Evolutionary conservation across 163 green algal genomes (phyloP), one percentile per base, ranked within the genome.

Genomic region (Smithsoniella earleae): DNA sequence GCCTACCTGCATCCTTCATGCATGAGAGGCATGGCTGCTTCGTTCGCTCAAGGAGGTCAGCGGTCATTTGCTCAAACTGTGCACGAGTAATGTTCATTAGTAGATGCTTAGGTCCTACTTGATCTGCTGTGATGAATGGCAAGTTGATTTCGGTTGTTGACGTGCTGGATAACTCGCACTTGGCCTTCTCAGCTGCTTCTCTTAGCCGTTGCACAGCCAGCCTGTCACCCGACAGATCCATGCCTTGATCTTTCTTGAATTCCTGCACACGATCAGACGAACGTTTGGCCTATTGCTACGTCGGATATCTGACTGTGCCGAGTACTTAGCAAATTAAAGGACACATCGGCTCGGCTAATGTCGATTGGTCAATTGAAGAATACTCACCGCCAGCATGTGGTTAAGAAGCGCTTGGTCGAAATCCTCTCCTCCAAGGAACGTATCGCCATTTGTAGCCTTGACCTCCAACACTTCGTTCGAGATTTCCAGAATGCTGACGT

Each of bases 381-480:
- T 69, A 44, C 36, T 63, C 65, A 45, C 44, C 10, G n/a, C 18
- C 18, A 69, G 76, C 46, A 92, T 77, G 76, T 87, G 74, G 44
- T 89, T 73, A 43, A 95, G 82, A 62, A 96, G 85, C 36, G 85
- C 82, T 74, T 94, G 92, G 82, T 97, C 91, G 79, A 96, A 95
- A 81, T 97, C 91, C 81, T 97, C 91, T 75, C 90, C 89, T 63
- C 91, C 91, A 44, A 98, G 80, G 79, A 97, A 97, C 44, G 93
- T 98, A 82, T 98, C 92, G 28, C 93, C 93, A 66, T 96, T 96
- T 55, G 93, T 98, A 62, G 93, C 90, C 82, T 96, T 96, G 38
- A 97, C 91, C 84, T 96, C 91, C 79, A 95, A 94, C 77, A 95
- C 91, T 36, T 93, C 92, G 20, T 91, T 90, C 65, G 86, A 89